These are phyloP conservation scores for Acanthamoeba royreba DNA, from an alignment of 208 protist genomes.

Conservation along the genomic window DNA sequence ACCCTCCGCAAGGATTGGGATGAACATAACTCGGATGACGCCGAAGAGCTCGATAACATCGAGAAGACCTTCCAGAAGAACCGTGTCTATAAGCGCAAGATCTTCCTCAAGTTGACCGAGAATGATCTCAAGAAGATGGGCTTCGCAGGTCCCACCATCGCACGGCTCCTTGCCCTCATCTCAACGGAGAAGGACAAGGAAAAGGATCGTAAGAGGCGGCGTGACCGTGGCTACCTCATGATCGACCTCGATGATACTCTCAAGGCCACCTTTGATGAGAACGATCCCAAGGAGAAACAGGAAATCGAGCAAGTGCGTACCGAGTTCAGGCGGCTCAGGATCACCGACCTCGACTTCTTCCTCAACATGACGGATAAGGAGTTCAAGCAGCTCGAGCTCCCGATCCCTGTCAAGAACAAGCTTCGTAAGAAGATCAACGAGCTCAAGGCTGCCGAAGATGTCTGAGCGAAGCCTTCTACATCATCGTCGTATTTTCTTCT, in stretches of 20 bases:
- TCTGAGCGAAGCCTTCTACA: neutral
- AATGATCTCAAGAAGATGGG: neutral
- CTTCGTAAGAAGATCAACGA: neutral
- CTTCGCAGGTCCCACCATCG: neutral
- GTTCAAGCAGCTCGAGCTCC: slow-evolving; percentile 7
- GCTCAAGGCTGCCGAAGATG: neutral
- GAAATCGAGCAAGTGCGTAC: neutral
- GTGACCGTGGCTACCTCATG: neutral
- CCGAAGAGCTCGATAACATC: neutral
- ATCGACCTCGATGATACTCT: neutral
- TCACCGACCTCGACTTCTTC: slow-evolving; percentile 19
- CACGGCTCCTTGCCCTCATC: neutral
- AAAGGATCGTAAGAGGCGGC: neutral
- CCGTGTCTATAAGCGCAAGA: neutral
- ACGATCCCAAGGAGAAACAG: neutral
- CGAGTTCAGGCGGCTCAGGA: neutral
- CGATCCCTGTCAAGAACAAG: neutral
- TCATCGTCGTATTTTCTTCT: neutral
- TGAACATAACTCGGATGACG: neutral
- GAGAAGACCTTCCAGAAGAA: neutral
- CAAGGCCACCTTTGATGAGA: neutral
- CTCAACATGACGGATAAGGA: slow-evolving; percentile 2
- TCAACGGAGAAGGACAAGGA: neutral
- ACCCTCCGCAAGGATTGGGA: neutral
- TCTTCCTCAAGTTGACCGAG: neutral